A percentile compares a stretch with the other conserved stretches of the same genome.
Evolutionary conservation across 495 filamentous ascomycete species (phyloP).

Genomic region (Neurospora discreta): DNA sequence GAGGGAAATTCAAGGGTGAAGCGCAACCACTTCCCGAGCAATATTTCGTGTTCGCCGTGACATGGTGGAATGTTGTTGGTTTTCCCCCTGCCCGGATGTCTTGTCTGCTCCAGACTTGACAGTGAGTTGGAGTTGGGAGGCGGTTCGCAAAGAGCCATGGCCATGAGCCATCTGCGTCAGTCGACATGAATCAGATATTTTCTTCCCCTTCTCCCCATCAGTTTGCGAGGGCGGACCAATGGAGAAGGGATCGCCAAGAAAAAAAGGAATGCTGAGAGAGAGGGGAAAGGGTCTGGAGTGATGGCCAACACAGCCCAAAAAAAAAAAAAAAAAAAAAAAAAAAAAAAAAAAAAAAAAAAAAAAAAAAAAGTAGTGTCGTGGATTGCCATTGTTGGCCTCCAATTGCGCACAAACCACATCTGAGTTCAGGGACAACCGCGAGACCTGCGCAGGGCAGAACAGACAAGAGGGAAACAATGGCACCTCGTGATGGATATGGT

Average conservation of each 20-base stretch:
- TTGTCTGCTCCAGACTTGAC: background rate
- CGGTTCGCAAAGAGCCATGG: background rate
- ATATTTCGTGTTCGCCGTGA: background rate
- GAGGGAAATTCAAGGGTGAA: background rate
- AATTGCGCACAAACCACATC: background rate
- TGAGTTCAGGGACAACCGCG: background rate
- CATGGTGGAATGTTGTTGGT: background rate
- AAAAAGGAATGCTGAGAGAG: background rate
- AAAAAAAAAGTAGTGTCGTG: too few species aligned
- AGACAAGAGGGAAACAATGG: background rate
- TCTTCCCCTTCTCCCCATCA: background rate
- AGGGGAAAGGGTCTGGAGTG: background rate
- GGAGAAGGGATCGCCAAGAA: background rate
- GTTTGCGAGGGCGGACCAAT: background rate
- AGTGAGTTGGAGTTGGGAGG: background rate
- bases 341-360: too few species aligned
- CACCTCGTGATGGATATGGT: background rate
- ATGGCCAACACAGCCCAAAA: background rate
- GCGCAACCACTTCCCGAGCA: background rate
- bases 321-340: too few species aligned
- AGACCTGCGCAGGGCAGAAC: background rate
- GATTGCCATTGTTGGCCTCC: background rate
- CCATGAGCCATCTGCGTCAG: background rate
- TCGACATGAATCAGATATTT: background rate
- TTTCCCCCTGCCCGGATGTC: background rate